These are phyloP conservation scores for Fusarium oxysporum DNA, from an alignment of 2,329 filamentous ascomycete species.

Conservation along the genomic window DNA sequence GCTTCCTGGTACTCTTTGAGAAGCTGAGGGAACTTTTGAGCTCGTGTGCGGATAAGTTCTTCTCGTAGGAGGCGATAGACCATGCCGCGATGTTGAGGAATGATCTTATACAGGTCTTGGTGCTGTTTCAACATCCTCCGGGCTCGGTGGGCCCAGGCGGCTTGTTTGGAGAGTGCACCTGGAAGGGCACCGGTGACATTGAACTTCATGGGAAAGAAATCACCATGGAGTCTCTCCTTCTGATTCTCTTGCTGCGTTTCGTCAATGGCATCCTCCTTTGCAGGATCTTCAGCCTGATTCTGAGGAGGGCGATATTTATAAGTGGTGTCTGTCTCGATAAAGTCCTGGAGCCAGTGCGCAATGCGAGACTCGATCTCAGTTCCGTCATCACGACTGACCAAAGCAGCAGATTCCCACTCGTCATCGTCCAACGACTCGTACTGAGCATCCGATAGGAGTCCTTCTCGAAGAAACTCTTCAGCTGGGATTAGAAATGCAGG, in stretches of 20 bases:
- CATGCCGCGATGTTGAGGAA: constrained; percentile 64
- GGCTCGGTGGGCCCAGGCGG: constrained; percentile 29
- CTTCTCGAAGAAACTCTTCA: constrained; percentile 63
- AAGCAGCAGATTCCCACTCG: constrained; percentile 37
- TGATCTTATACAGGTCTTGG: constrained; percentile 71
- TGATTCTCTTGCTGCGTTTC: constrained; percentile 33
- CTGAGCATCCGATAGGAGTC: constrained; percentile 72
- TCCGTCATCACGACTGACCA: not conserved
- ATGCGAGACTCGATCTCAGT: constrained; percentile 4
- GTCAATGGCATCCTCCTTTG: not conserved
- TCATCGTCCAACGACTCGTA: constrained; percentile 60
- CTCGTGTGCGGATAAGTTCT: constrained; percentile 61
- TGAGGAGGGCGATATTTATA: constrained; percentile 40
- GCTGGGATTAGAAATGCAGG: constrained; percentile 62
- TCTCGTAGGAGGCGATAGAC: constrained; percentile 75
- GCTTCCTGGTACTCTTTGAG: constrained; percentile 62
- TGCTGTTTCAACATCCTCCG: constrained; percentile 16
- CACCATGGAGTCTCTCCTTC: constrained; percentile 66
- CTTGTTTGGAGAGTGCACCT: constrained; percentile 1
- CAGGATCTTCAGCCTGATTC: constrained; percentile 17
- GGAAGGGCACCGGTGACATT: constrained; percentile 32
- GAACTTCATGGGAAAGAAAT: constrained; percentile 51
- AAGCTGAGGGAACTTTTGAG: constrained; percentile 59
- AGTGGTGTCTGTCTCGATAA: constrained; percentile 32
- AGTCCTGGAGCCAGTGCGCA: constrained; percentile 31